Evolutionary conservation across 2,329 filamentous ascomycete genomes (phyloP).

Genomic region (Pseudogymnoascus pannorum): DNA sequence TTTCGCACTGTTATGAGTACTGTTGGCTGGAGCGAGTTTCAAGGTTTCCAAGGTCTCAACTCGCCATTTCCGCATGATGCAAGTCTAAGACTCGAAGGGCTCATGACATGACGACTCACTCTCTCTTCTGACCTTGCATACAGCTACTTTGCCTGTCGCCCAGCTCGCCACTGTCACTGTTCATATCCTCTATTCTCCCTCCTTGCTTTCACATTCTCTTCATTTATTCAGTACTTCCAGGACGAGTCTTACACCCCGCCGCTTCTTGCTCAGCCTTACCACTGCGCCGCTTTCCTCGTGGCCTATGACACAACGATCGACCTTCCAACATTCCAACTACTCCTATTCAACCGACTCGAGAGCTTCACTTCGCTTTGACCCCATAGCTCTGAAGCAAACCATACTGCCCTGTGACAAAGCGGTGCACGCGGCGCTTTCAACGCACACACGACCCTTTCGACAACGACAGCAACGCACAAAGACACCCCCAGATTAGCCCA

Average conservation of each 20-base stretch:
- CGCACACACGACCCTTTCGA: neutral
- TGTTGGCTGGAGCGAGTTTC: neutral
- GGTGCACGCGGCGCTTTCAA: neutral
- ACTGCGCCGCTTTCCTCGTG: constrained; percentile 3
- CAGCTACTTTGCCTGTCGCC: neutral
- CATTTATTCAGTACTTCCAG: neutral
- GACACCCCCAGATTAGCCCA: neutral
- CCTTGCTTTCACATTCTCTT: neutral
- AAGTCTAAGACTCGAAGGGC: constrained; percentile 4
- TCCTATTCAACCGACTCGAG: neutral
- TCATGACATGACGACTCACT: constrained; percentile 5
- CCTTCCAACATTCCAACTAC: neutral
- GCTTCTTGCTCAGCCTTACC: constrained; percentile 5
- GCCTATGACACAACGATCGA: constrained; percentile 1
- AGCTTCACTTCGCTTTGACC: neutral
- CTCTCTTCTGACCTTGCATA: neutral
- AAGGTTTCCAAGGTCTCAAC: constrained; percentile 2
- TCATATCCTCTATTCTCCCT: neutral
- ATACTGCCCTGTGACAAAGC: neutral
- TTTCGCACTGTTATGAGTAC: neutral
- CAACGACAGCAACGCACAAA: too few relatives aligned
- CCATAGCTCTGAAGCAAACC: neutral
- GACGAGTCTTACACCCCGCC: constrained; percentile 1
- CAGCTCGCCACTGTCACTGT: neutral
- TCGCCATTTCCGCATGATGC: constrained; percentile 1